A percentile compares a stretch with the other conserved stretches of the same genome.
phyloP scores from a whole-genome alignment of 179 eudicot species.

The Camellia oleifera region DNA sequence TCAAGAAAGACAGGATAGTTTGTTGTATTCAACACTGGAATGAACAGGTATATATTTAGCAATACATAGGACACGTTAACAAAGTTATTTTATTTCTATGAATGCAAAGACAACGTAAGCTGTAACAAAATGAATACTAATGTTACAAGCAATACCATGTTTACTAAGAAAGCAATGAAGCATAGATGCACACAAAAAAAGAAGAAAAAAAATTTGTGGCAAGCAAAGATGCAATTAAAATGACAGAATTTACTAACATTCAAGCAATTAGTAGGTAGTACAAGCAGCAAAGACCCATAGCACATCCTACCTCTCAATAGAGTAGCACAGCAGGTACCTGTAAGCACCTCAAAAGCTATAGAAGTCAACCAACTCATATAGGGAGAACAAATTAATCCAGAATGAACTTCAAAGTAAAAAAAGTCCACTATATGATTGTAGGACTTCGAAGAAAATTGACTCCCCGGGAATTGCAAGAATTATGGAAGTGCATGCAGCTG shows the following conservation, averaged over 20 bases:
- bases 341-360: slow-evolving; percentile 14
- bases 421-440: neutral
- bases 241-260: slow-evolving; percentile 14
- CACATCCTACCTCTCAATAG: slow-evolving; percentile 16
- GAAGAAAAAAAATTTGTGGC: neutral
- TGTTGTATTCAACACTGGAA: neutral
- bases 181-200: neutral
- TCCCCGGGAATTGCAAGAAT: neutral
- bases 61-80: neutral
- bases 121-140: neutral
- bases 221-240: neutral
- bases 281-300: slow-evolving; percentile 20
- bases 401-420: neutral
- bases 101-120: neutral
- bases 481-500: neutral
- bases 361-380: slow-evolving; percentile 17
- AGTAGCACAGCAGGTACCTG: slow-evolving; percentile 24
- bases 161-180: neutral
- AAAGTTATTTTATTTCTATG: neutral
- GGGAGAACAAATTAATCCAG: neutral
- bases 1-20: neutral
- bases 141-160: neutral
- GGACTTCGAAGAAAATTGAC: neutral
- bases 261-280: slow-evolving; percentile 14
- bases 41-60: neutral